Evolutionary conservation across 106 monocot species (phyloP), one percentile per base, ranked within the genome.

Genomic region (Apostasia ramifera): DNA sequence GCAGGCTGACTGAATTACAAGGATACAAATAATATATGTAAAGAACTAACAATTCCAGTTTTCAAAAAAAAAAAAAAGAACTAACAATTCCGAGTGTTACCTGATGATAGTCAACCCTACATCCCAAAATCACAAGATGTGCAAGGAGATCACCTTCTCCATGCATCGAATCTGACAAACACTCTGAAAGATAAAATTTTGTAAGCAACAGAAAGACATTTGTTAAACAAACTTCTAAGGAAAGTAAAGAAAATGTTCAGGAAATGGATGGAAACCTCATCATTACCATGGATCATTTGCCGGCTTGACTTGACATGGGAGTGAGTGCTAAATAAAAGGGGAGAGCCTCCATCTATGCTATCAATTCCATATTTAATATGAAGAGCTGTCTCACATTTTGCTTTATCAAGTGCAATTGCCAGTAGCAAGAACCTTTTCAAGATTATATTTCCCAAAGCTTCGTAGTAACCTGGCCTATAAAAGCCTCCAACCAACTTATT

Each of bases 111-210:
- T 73, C 73, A 9, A 84, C 68, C 66, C 84, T 84, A 69, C 66
- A 88, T 54, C 88, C 84, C 55, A 84, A 47, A 61, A 67, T 84
- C 39, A 44, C 60, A 66, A 88, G 81, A 76, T 88, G 88, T 5
- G 73, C 68, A 75, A 84, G 75, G 70, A 88, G 81, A 69, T 88
- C 81, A 54, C 88, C 88, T 71, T 88, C 88, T 66, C 88, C 88
- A 68, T 81, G 88, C 88, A 88, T 88, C 40, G 63, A 69, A 42
- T 84, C 81, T 9, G 59, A 59, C 14, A 88, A 76, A 56, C 74
- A 79, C 70, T 79, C 86, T 86, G 66, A 2, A 67, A 53, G 53
- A 8, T 39, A 12, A 38, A 41, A 60, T 65, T 44, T 68, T 44
- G 44, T 14, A 55, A 58, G 9, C 15, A 56, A 37, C 9, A 9